These are phyloP conservation scores for Cyberlindnera mrakii DNA, from an alignment of 805 yeast species.

Conservation along the genomic window DNA sequence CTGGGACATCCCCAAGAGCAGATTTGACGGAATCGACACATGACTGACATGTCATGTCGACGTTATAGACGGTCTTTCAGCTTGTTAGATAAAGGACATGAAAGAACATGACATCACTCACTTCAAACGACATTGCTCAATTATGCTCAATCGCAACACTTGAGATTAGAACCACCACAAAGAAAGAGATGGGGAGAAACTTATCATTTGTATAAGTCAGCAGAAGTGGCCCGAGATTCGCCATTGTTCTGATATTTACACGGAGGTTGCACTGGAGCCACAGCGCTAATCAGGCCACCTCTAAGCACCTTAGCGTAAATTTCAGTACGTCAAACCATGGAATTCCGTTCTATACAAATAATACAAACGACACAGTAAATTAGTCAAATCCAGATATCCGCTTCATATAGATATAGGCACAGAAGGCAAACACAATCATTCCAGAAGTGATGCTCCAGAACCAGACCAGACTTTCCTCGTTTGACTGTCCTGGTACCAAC, in stretches of 20 bases:
- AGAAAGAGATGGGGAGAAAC: too few species aligned
- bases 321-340: too few species aligned
- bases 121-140: constrained; percentile 15
- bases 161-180: too few species aligned
- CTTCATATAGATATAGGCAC: constrained; percentile 44
- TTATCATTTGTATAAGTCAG: too few species aligned
- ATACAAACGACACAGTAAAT: neutral
- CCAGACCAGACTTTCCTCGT: constrained; percentile 53
- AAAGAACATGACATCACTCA: constrained; percentile 3
- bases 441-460: constrained; percentile 46
- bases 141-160: neutral
- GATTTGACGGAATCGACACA: constrained; percentile 21
- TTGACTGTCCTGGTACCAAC: constrained; percentile 85
- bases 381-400: constrained; percentile 31
- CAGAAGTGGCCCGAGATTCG: too few species aligned
- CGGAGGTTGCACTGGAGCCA: too few species aligned
- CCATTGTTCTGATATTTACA: too few species aligned
- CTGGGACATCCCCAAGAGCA: constrained; percentile 46
- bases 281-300: too few species aligned
- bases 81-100: neutral
- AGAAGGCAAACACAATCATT: constrained; percentile 42
- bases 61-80: constrained; percentile 63
- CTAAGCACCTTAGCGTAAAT: too few species aligned
- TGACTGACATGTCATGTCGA: constrained; percentile 74
- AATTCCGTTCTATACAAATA: too few species aligned